Evolutionary conservation across 2,329 filamentous ascomycete species (phyloP).

Genomic region (Tolypocladium pustulatum): DNA sequence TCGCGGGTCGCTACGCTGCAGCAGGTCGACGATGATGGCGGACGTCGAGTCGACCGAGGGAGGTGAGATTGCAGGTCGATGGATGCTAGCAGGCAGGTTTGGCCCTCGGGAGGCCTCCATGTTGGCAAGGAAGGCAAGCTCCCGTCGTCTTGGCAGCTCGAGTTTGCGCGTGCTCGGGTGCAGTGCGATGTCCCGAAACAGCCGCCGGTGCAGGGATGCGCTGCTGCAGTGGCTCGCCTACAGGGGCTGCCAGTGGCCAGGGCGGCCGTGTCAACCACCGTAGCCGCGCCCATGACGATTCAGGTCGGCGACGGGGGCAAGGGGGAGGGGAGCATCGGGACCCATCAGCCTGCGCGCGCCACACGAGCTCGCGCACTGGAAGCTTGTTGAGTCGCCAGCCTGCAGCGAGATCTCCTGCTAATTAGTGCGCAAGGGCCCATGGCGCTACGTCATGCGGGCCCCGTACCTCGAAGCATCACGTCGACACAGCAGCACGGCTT

Average conservation of each 20-base stretch:
- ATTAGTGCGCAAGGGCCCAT: background rate
- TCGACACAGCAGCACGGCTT: no score
- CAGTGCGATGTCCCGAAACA: background rate
- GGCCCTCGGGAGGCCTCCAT: background rate
- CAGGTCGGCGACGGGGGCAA: no score
- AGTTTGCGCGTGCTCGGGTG: background rate
- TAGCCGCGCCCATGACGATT: background rate
- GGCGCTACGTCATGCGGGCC: background rate
- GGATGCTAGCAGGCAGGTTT: background rate
- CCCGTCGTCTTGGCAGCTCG: background rate
- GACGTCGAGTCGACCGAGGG: background rate
- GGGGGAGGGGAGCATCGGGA: no score
- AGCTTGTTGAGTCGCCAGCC: background rate
- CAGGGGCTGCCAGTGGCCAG: background rate
- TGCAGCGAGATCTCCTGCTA: background rate
- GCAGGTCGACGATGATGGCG: background rate
- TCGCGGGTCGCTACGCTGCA: background rate
- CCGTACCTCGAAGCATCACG: background rate
- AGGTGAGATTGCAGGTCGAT: background rate
- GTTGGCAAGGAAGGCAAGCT: background rate
- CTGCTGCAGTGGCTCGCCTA: background rate
- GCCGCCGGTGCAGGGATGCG: background rate
- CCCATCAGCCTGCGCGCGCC: background rate
- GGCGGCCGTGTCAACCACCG: background rate
- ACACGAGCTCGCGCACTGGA: background rate